Conservation (phyloP, 805 yeast genomes). For the Nakazawaea holstii region DNA sequence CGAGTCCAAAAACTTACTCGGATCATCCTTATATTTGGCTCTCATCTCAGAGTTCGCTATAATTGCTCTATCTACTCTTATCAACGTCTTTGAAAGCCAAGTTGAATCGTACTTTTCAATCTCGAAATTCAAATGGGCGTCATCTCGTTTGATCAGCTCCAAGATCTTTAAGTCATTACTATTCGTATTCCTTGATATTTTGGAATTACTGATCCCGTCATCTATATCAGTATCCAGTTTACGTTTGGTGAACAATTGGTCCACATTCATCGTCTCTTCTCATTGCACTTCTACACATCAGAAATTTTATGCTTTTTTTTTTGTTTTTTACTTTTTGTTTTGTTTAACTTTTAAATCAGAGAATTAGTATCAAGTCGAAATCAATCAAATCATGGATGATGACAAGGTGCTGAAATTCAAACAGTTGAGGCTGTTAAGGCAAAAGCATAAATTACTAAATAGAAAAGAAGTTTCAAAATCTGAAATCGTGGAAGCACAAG, state of each 20-base stretch:
- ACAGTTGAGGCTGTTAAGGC: conserved; percentile 12
- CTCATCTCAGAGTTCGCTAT: conserved; percentile 4
- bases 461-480: conserved; percentile 32
- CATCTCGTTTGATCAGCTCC: conserved; percentile 5
- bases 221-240: background rate
- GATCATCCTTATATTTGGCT: conserved; percentile 4
- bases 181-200: background rate
- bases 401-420: conserved; percentile 11
- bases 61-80: conserved; percentile 3
- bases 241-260: conserved; percentile 3
- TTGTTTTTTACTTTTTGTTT: background rate
- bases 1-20: conserved; percentile 8
- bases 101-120: conserved; percentile 2
- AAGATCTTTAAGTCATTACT: background rate
- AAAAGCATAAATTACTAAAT: conserved; percentile 14
- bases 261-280: conserved; percentile 2
- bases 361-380: background rate
- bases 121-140: conserved; percentile 5
- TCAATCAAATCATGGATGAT: conserved; percentile 10
- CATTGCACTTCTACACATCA: background rate
- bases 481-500: conserved; percentile 20
- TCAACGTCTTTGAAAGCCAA: conserved; percentile 1
- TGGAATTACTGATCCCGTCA: background rate
- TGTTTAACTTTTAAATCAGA: background rate
- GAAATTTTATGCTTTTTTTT: background rate